Conservation (phyloP, 495 filamentous ascomycete genomes). For the Talaromyces nanjingensis region DNA sequence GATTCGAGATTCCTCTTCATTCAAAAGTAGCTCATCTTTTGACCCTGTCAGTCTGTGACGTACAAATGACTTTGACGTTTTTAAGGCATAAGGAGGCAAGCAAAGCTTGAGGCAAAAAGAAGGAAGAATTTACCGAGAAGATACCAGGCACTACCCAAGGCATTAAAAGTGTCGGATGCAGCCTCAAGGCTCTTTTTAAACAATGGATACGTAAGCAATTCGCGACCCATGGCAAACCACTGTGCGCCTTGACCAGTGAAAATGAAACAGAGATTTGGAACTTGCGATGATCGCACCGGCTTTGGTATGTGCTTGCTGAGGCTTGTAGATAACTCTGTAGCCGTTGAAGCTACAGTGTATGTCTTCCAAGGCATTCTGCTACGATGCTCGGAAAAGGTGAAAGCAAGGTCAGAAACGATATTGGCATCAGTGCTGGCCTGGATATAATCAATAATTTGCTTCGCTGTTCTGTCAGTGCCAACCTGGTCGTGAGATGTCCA, state of each 20-base stretch:
- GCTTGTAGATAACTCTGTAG: neutral
- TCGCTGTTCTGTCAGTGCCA: neutral
- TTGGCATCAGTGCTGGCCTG: neutral
- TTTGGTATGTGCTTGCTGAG: slow-evolving; percentile 9
- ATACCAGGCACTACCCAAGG: neutral
- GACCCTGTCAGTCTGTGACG: neutral
- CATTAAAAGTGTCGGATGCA: neutral
- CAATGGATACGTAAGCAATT: neutral
- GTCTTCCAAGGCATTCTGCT: slow-evolving; percentile 17
- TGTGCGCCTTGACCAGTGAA: slow-evolving; percentile 34
- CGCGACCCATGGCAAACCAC: neutral
- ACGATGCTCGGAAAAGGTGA: slow-evolving; percentile 30
- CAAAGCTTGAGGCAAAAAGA: neutral
- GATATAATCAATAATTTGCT: neutral
- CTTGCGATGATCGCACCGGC: slow-evolving; percentile 10
- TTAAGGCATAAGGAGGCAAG: neutral
- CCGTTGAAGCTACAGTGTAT: neutral
- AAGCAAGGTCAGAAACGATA: slow-evolving; percentile 19
- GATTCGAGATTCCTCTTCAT: neutral
- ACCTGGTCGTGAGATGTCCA: neutral
- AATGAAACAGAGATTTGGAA: slow-evolving; percentile 15
- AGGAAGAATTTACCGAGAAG: neutral
- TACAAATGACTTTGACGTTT: neutral
- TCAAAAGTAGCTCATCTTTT: neutral
- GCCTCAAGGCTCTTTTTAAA: neutral